Base-by-base conservation (phyloP, 192 early-diverging fungal genomes). In the Coemansia sp. region DNA sequence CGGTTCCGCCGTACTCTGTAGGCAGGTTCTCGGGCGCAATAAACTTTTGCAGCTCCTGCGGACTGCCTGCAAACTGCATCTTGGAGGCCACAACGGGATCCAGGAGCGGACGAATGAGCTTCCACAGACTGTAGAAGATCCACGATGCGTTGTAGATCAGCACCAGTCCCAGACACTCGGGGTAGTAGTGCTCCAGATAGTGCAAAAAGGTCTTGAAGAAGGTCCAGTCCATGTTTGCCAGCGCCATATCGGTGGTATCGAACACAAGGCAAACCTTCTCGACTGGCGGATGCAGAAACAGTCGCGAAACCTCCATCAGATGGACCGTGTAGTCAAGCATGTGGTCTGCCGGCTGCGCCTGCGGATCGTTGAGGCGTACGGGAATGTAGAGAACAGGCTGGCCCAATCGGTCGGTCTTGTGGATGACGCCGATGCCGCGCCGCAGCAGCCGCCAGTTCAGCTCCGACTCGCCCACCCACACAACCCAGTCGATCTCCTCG, bases 31-130 rank as follows among this genome's bases (percentile, higher is more conserved):
- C 82, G 5, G 80, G 72, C 18, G 84, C 84, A 49, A 97, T 90
- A 41, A 85, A 89, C 36, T 87, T 68, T 11, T 72, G 71, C 18
- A 95, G 62, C 13, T 93, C 88, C 19, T 90, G 85, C 15, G 85
- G 45, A 26, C 66, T 74, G 6, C 87, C 84, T 8, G 88, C 86
- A 66, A 97, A 96, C 26, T 85, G 73, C 66, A 97, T 88, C 73
- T 97, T 97, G 46, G 85, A 82, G 37, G 88, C 94, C 2, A 97
- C 95, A 15, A 95, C 92, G 32, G 95, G 93, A 69, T 97, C 95
- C 11, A 97, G 82, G 66, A 94, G 76, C 39, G 92, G 91, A 49
- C 87, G 80, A 65, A 96, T 90, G 48, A 95, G 69, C 51, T 86
- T 87, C 95, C 95, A 97, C 57, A 93, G 66, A 54, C 88, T 88